A percentile compares a stretch with the other conserved stretches of the same genome.
These are phyloP conservation scores for Aspergillus melleus DNA, from an alignment of 2,329 filamentous ascomycete genomes.

Conservation along the genomic window DNA sequence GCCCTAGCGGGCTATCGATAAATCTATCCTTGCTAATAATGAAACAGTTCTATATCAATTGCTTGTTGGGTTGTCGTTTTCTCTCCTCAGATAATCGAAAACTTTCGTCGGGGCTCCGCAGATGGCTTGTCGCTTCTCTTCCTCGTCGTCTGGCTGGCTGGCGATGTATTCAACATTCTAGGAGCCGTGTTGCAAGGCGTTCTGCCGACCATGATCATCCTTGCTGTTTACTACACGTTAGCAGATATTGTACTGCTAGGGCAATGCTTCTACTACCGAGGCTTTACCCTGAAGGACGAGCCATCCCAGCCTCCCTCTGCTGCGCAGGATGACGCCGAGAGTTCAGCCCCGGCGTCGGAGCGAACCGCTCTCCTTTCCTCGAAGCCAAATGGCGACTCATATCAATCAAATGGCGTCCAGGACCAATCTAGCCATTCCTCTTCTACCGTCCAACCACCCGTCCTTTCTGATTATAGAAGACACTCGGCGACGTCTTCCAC, in stretches of 20 bases:
- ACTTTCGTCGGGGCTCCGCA: conserved; percentile 80
- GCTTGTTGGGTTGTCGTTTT: conserved; percentile 98
- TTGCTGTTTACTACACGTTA: conserved; percentile 92
- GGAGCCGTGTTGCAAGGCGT: conserved; percentile 91
- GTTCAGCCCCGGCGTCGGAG: conserved; percentile 21
- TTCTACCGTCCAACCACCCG: conserved; percentile 17
- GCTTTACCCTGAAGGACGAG: conserved; percentile 57
- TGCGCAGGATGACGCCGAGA: conserved; percentile 18
- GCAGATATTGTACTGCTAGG: conserved; percentile 83
- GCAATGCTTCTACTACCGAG: conserved; percentile 95
- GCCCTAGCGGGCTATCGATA: background rate
- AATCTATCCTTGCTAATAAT: conserved; percentile 4
- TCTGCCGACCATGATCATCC: conserved; percentile 89
- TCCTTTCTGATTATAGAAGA: conserved; percentile 18
- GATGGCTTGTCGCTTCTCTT: conserved; percentile 90
- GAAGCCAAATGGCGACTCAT: conserved; percentile 20
- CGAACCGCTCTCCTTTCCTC: conserved; percentile 29
- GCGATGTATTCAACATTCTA: conserved; percentile 95
- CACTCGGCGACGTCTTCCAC: conserved; percentile 28
- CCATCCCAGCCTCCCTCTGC: conserved; percentile 18
- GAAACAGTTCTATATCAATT: conserved; percentile 80
- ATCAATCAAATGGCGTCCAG: conserved; percentile 7
- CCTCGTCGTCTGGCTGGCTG: conserved; percentile 86
- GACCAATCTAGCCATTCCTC: conserved; percentile 3
- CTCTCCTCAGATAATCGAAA: conserved; percentile 93